These are phyloP conservation scores for Aspergillus udagawae DNA, from an alignment of 2,329 filamentous ascomycete genomes.

Conservation along the genomic window DNA sequence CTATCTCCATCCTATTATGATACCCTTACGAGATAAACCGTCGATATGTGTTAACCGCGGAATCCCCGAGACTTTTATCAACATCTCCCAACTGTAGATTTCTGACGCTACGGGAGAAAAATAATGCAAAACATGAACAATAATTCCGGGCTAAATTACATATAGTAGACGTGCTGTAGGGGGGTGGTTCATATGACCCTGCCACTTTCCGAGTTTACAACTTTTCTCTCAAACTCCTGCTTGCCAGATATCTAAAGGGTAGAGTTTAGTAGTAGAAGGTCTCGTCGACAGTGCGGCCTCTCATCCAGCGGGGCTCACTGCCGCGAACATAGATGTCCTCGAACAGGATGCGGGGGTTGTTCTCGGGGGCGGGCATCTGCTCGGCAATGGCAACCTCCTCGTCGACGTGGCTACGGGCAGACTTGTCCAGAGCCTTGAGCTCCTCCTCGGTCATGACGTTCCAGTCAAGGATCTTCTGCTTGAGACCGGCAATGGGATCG, in stretches of 20 bases:
- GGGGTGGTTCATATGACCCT: constrained; percentile 12
- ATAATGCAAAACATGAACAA: constrained; percentile 25
- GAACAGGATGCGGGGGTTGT: constrained; percentile 77
- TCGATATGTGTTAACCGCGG: not conserved
- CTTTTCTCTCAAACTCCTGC: not conserved
- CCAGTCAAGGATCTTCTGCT: constrained; percentile 98
- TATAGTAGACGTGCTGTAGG: constrained; percentile 28
- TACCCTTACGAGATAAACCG: constrained; percentile 12
- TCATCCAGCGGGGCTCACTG: constrained; percentile 80
- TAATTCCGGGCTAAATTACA: constrained; percentile 38
- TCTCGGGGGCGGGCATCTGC: constrained; percentile 76
- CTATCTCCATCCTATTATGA: constrained; percentile 12
- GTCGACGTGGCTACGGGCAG: constrained; percentile 79
- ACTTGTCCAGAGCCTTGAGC: constrained; percentile 94
- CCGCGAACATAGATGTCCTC: constrained; percentile 95
- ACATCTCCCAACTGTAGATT: constrained; percentile 18
- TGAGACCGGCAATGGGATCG: constrained; percentile 95
- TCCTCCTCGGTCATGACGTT: constrained; percentile 86
- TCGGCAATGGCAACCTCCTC: constrained; percentile 87
- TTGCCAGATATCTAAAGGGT: constrained; percentile 1
- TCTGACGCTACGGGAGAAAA: constrained; percentile 23
- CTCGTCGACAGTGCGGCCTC: constrained; percentile 86
- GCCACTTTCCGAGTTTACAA: constrained; percentile 11
- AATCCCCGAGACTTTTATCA: not conserved
- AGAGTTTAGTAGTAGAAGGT: constrained; percentile 69